Evolutionary conservation across 352 stramenopile species (phyloP).

Genomic region (Globisporangium cylindrosporum): DNA sequence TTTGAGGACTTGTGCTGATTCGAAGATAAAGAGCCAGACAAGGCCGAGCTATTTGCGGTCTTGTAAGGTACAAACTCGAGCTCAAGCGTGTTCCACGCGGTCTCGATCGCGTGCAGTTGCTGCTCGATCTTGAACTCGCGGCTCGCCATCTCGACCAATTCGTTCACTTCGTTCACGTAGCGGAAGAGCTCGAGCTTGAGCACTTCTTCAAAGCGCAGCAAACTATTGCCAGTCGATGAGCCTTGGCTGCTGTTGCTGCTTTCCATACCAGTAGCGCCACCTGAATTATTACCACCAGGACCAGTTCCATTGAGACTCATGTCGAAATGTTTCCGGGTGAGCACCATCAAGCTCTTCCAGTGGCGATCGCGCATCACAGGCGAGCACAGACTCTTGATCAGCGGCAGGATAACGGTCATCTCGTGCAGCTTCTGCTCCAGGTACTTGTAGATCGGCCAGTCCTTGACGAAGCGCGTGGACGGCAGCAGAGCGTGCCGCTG

Average conservation of each 20-base stretch:
- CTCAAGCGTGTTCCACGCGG: constrained; percentile 85
- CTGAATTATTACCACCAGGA: constrained; percentile 3
- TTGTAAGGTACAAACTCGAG: constrained; percentile 93
- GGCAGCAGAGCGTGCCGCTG: constrained; percentile 54
- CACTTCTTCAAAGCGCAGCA: constrained; percentile 90
- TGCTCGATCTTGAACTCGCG: constrained; percentile 98
- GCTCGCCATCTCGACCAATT: constrained; percentile 93
- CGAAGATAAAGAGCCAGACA: neutral
- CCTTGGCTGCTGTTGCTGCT: neutral
- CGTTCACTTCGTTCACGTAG: constrained; percentile 92
- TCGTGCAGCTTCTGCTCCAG: constrained; percentile 89
- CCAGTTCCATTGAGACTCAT: constrained; percentile 20
- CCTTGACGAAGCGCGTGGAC: constrained; percentile 65
- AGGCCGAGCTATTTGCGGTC: constrained; percentile 31
- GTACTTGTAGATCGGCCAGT: constrained; percentile 93
- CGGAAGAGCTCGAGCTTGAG: constrained; percentile 90
- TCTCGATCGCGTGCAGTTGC: constrained; percentile 92
- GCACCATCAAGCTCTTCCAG: constrained; percentile 86
- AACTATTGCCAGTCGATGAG: constrained; percentile 17
- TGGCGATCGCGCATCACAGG: constrained; percentile 86
- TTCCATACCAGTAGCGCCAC: neutral
- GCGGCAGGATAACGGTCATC: constrained; percentile 90
- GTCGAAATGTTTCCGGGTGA: constrained; percentile 89
- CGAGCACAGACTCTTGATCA: constrained; percentile 88
- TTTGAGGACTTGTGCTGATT: neutral